These are phyloP conservation scores for Backusella tarrabulga DNA, from an alignment of 192 early-diverging fungal species.

Conservation along the genomic window DNA sequence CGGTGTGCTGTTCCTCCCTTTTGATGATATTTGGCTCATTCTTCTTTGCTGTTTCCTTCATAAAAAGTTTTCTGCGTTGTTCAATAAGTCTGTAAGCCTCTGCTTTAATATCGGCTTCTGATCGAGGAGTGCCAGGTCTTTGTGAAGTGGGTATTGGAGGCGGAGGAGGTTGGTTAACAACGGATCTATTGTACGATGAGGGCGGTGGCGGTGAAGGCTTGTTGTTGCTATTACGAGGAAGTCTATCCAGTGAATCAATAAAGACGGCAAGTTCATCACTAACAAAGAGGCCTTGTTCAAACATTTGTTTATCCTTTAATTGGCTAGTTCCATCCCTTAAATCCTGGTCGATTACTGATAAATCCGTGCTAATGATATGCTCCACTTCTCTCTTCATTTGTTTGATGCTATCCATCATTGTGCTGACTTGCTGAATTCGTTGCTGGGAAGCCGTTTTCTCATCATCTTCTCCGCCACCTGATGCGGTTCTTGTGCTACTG, in stretches of 20 bases:
- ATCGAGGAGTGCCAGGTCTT: conserved; percentile 25
- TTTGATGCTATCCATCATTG: background rate
- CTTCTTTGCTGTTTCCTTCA: conserved; percentile 4
- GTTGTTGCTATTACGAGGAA: background rate
- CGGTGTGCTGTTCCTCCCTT: background rate
- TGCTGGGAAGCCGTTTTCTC: background rate
- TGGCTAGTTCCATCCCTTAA: background rate
- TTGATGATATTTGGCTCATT: background rate
- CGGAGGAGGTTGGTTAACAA: background rate
- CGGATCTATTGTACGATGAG: background rate
- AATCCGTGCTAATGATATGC: conserved; percentile 2
- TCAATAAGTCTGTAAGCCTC: conserved; percentile 50
- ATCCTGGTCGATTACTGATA: conserved; percentile 12
- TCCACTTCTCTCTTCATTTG: background rate
- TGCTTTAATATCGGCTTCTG: conserved; percentile 54
- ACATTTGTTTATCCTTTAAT: conserved; percentile 27
- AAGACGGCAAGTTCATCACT: conserved; percentile 25
- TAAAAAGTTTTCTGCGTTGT: conserved; percentile 29
- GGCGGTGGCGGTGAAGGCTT: background rate
- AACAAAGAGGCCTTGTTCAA: conserved; percentile 35
- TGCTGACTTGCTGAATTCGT: background rate
- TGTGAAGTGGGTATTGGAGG: conserved; percentile 33
- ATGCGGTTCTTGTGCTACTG: background rate
- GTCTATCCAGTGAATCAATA: conserved; percentile 22
- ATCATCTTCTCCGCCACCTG: background rate